A percentile compares a stretch with the other conserved stretches of the same genome.
Conservation (phyloP, 352 stramenopile genomes). For the Phytophthora capsici region DNA sequence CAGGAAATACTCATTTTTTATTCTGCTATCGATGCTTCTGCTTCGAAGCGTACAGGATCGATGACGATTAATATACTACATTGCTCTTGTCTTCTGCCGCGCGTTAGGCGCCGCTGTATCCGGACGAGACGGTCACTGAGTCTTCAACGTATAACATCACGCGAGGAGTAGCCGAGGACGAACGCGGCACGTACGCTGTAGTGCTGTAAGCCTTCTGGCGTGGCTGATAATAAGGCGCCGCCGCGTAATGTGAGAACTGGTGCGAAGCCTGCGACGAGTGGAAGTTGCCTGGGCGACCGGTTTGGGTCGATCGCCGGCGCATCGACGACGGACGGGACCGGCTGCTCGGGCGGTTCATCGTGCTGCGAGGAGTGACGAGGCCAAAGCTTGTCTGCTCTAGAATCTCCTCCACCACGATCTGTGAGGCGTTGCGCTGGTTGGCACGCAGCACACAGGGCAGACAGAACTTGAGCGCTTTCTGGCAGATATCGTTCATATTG, state of each 20-base stretch:
- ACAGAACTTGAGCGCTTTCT: constrained; percentile 61
- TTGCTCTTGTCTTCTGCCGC: constrained; percentile 13
- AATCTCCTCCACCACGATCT: constrained; percentile 56
- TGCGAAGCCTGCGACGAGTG: constrained; percentile 17
- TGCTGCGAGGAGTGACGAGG: constrained; percentile 25
- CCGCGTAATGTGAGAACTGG: constrained; percentile 30
- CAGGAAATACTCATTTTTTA: constrained; percentile 21
- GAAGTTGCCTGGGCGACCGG: constrained; percentile 23
- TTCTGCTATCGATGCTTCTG: constrained; percentile 19
- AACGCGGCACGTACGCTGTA: constrained; percentile 22
- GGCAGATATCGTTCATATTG: constrained; percentile 43
- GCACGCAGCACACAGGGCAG: constrained; percentile 50
- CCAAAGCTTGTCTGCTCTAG: constrained; percentile 31
- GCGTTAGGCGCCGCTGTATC: constrained; percentile 24
- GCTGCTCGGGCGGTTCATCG: constrained; percentile 16
- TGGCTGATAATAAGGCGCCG: constrained; percentile 31
- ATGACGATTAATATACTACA: constrained; percentile 25
- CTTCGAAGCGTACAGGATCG: constrained; percentile 14
- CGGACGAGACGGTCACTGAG: constrained; percentile 14
- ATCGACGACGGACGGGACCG: constrained; percentile 27
- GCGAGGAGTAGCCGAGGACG: constrained; percentile 29
- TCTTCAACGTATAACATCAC: constrained; percentile 43
- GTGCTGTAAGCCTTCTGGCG: constrained; percentile 39
- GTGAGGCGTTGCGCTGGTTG: constrained; percentile 46
- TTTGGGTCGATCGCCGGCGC: constrained; percentile 36